phyloP scores from a whole-genome alignment of 495 filamentous ascomycete species.

The Talaromyces adpressus region DNA sequence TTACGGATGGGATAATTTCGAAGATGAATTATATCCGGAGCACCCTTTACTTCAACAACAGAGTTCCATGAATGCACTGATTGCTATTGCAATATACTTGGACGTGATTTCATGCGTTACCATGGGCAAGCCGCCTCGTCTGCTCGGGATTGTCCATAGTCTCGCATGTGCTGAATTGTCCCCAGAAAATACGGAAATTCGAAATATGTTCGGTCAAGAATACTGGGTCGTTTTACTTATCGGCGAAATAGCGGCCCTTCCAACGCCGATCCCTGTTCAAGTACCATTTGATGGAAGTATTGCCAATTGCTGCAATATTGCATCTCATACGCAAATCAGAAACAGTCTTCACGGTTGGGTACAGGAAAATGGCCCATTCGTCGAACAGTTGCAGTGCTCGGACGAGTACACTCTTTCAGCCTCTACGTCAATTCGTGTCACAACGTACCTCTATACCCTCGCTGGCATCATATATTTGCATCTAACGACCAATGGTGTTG shows the following conservation, averaged over 20 bases:
- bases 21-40: not conserved
- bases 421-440: not conserved
- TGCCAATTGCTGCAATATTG: not conserved
- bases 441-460: not conserved
- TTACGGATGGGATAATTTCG: not conserved
- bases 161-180: not conserved
- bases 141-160: not conserved
- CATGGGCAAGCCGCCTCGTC: not conserved
- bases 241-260: not conserved
- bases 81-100: not conserved
- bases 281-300: not conserved
- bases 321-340: not conserved
- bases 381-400: not conserved
- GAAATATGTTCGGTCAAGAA: not conserved
- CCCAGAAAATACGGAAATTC: not conserved
- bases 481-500: not conserved
- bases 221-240: not conserved
- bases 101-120: not conserved
- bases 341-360: not conserved
- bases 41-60: not conserved
- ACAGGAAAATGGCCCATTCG: not conserved
- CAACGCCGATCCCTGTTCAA: not conserved
- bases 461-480: not conserved
- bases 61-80: not conserved
- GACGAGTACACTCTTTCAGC: not conserved